Evolutionary conservation across 495 filamentous ascomycete genomes (phyloP), one percentile per base, ranked within the genome.

Genomic region (Sabuloglossum arenarium): DNA sequence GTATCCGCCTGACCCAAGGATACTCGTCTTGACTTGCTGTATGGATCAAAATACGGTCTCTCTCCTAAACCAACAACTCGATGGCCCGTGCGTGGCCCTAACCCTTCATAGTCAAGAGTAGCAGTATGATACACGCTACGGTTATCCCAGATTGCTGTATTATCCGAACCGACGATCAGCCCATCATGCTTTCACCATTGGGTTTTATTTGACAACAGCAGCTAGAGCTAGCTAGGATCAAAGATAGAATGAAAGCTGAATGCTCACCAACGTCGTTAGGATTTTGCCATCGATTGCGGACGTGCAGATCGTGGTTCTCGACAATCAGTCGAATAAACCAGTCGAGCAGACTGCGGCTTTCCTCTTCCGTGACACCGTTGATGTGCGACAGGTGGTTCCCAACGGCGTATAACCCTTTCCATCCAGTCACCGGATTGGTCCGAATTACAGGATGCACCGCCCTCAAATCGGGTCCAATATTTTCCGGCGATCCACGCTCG

Each of bases 381-480:
- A 88, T 82, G 21, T 72, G 64, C 60, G 75, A 66, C 1, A 78
- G 70, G 67, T 84, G 80, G 12, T 71, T 71, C 46, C 80, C 80
- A 27, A 81, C 73, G 1, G 75, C 79, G 61, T 79, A 88, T 14
- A 90, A 69, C 4, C 68, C 73, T 65, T 85, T 86, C 84, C 85
- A 88, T 1, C 85, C 85, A 0, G 84, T 86, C 0, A 88, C 80
- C 0, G 86, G 85, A 64, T 90, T 86, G n/a, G 84, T 88, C 9
- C 86, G 80, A 27, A 88, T 69, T 1, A 88, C 77, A 0, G 84
- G 81, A 65, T 89, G 84, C 14, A 78, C 66, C 3, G 83, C 80
- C 24, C 67, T 72, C 3, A 89, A 68, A 12, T 75, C 70, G 1
- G 71, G 70, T 45, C 82, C 86, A 0, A 75, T 66, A 62, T 89